phyloP scores from a whole-genome alignment of 2,329 filamentous ascomycete genomes.

The Periconia macrospinosa region DNA sequence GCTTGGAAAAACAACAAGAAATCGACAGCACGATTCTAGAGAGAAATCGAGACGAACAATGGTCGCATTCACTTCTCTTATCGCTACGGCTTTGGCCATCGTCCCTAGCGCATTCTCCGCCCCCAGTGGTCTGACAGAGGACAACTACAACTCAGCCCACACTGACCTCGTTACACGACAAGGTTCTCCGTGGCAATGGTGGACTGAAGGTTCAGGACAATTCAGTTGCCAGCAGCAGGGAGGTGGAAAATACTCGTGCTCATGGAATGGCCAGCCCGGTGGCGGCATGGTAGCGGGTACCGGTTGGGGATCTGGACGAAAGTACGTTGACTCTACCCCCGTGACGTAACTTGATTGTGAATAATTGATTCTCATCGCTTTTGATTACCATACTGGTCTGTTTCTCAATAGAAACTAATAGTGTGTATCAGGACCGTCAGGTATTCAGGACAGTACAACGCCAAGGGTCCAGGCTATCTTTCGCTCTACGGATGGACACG shows the following conservation, averaged over 20 bases:
- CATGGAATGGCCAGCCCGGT: conserved; percentile 13
- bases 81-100: conserved; percentile 12
- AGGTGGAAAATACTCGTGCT: conserved; percentile 17
- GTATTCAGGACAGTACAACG: conserved; percentile 28
- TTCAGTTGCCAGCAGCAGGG: conserved; percentile 18
- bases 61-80: conserved; percentile 11
- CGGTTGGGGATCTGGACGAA: conserved; percentile 13
- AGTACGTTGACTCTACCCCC: conserved; percentile 3
- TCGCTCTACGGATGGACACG: conserved; percentile 59
- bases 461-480: conserved; percentile 47
- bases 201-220: conserved; percentile 16
- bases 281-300: conserved; percentile 18
- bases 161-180: conserved; percentile 11
- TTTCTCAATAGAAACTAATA: background rate
- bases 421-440: conserved; percentile 14
- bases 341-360: too few relatives aligned
- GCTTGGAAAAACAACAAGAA: background rate
- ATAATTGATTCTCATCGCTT: background rate
- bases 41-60: background rate
- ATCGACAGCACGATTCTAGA: background rate
- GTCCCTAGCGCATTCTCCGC: conserved; percentile 11
- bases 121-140: conserved; percentile 4
- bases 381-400: background rate
- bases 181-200: conserved; percentile 12
- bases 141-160: background rate